Base-by-base conservation (phyloP, 108 stramenopile genomes). In the Epipyxis sp. region DNA sequence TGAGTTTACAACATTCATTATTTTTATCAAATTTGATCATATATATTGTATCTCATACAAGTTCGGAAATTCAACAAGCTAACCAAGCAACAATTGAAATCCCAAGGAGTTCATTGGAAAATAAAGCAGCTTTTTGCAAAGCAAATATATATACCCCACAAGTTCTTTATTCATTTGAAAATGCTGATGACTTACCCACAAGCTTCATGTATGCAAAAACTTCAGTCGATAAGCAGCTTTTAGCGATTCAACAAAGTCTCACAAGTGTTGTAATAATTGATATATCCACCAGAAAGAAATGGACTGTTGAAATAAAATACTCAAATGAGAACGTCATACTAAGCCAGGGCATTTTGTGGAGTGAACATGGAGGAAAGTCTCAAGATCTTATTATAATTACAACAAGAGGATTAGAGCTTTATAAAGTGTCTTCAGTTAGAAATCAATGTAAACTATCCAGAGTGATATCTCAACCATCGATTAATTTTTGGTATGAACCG, bases 331-430 rank as follows among this genome's bases (percentile, higher is more conserved):
- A 16, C 25, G 54, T 57, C 54, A 65, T 65, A 13, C 35, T 65
- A 37, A 6, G 30, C 34, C 10, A 65, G 10, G 61, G 61, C 3
- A 25, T 65, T 3, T 25, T 65, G 3, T 65, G 61, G 61, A 35
- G 34, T 37, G 61, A 65, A 6, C 61, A 65, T 65, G 61, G 61
- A 65, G 61, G 61, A 65, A 6, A 10, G 3, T 65, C 61, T 32
- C 61, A 65, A 25, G 61, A 65, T 25, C 34, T 65, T 32, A 37
- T 65, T 10, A 32, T 3, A 6, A 32, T 65, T 6, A 65, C 61
- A 6, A 6, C 61, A 3, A 65, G 35, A 13, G 61, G 61, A 16
- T 6, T 65, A 10, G 61, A 65, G 35, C 10, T 65, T 6, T 65
- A 13, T 32, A 65, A 65, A 32, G 25, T 65, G 13, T 13, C 13